These are phyloP conservation scores for Leptomonas pyrrhocoris DNA, from an alignment of 208 protist species.

Conservation along the genomic window DNA sequence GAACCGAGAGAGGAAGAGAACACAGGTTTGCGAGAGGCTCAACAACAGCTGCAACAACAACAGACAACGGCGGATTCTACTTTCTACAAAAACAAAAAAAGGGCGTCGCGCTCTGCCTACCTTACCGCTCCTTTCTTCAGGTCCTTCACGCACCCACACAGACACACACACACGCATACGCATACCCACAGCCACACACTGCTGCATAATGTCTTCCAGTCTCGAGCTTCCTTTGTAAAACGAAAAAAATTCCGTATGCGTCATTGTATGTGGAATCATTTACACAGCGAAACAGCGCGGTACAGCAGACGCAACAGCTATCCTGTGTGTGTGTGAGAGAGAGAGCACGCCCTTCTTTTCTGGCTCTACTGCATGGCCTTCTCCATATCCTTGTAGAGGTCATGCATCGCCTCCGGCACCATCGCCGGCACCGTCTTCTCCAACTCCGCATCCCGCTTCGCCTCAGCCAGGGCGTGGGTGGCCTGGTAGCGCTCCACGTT, in stretches of 20 bases:
- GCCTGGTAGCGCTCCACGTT: slow-evolving; percentile 68
- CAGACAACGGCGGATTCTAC: slow-evolving; percentile 2
- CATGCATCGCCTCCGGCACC: slow-evolving; percentile 69
- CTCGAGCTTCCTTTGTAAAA: no score
- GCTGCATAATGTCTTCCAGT: no score
- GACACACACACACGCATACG: no score
- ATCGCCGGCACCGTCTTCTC: slow-evolving; percentile 46
- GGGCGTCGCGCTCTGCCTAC: slow-evolving; percentile 2
- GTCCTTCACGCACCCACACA: no score
- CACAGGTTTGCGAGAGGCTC: not conserved
- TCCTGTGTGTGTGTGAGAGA: no score
- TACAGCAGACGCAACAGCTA: no score
- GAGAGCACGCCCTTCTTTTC: not conserved
- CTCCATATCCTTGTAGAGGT: slow-evolving; percentile 70
- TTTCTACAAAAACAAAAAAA: slow-evolving; percentile 12
- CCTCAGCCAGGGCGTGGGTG: slow-evolving; percentile 42
- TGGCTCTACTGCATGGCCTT: slow-evolving; percentile 57
- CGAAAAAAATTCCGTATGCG: no score
- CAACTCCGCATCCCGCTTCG: slow-evolving; percentile 21
- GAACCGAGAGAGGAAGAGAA: not conserved
- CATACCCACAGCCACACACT: no score
- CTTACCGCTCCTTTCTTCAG: no score
- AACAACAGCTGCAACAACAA: not conserved
- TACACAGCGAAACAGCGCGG: no score
- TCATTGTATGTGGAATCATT: no score